Base-by-base conservation (phyloP, 768 basidiomycete species). In the Lentinula edodes region DNA sequence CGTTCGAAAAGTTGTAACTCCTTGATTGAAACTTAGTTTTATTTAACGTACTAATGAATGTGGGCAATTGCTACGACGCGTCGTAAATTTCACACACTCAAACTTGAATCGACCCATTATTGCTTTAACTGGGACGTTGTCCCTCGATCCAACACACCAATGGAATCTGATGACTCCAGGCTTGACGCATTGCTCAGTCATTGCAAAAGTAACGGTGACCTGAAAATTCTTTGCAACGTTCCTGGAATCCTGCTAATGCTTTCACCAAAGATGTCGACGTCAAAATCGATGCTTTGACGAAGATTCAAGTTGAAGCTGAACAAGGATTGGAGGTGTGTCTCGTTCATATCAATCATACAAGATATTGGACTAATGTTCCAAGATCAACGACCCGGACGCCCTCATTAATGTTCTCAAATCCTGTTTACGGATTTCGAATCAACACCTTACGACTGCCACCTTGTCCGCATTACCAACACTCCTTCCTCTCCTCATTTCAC, bases 381-480 rank as follows among this genome's bases (percentile, higher is more conserved):
- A 94, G 93, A 83, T 95, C 59, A 70, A 80, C 32, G 91, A 93
- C 69, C 72, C 86, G 7, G 93, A 95, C 68, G 75, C 78, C 42
- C 77, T 94, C 69, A 81, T 94, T 62, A 76, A 76, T 61, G 77
- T 82, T 42, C 80, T 95, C 69, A 93, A 90, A 72, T 68, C 86
- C 41, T 91, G 86, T 66, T 81, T 95, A 66, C 84, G 90, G 66
- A 86, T 86, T 48, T 81, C 91, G 51, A 93, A 95, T 74, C 86
- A 91, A 68, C 91, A 93, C 67, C 77, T 95, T 43, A 84, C 87
- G 7, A 86, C 85, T 59, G 92, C 93, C 39, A 87, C 91, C 35
- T 77, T 95, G 66, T 80, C 83, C 61, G 84, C 84, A 36, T 75
- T 95, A 41, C 87, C 87, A 15, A 77, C 85, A 8, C 75, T 90